These are phyloP conservation scores for Melocanna baccifera DNA, from an alignment of 176 grass and related monocot genomes.

Conservation along the genomic window DNA sequence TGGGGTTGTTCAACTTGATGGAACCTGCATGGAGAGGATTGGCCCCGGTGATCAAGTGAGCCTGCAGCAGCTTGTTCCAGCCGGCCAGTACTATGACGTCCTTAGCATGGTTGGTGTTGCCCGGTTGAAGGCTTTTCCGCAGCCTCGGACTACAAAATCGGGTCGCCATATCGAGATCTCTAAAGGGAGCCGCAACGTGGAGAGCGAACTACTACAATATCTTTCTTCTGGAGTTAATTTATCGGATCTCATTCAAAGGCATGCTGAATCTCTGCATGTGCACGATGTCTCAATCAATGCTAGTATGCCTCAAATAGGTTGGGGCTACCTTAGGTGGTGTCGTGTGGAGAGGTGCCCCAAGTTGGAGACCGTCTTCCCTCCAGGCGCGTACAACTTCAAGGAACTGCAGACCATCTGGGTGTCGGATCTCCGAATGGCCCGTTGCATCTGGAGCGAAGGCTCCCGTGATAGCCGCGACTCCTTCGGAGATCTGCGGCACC, in stretches of 20 bases:
- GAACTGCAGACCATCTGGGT: background rate
- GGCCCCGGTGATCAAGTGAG: background rate
- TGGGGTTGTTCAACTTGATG: background rate
- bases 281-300: background rate
- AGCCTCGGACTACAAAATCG: background rate
- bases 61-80: background rate
- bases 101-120: too few species aligned
- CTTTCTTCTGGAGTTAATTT: accelerated
- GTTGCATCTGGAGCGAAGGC: background rate
- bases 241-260: accelerated
- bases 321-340: background rate
- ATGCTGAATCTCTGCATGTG: background rate
- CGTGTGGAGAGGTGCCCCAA: background rate
- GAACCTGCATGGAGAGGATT: background rate
- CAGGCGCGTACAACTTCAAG: accelerated
- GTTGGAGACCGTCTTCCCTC: background rate
- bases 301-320: accelerated
- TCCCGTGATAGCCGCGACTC: accelerated
- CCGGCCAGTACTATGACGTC: too few species aligned
- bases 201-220: background rate
- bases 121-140: too few species aligned
- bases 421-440: background rate
- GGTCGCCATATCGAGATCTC: slow-evolving; percentile 5
- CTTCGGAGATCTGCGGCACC: background rate
- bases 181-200: background rate